These are phyloP conservation scores for Rossbeevera mucosa DNA, from an alignment of 768 basidiomycete species.

Conservation along the genomic window DNA sequence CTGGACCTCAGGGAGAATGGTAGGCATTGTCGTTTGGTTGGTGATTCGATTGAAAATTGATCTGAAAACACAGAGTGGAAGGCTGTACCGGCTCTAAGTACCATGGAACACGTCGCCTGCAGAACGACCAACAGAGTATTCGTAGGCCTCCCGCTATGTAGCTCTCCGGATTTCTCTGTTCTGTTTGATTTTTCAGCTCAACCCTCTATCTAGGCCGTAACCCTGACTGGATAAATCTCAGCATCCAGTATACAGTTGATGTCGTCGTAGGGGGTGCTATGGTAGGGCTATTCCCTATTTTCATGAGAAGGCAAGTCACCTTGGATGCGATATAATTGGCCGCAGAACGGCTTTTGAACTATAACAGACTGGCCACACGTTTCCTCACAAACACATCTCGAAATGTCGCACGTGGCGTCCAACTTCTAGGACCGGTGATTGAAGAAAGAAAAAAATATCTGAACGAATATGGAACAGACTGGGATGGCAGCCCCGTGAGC, in stretches of 20 bases:
- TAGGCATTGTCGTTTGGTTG: background rate
- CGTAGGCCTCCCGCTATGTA: slow-evolving; percentile 36
- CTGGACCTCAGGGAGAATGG: slow-evolving; percentile 24
- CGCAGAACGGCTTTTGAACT: background rate
- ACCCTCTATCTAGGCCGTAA: background rate
- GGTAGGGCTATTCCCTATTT: slow-evolving; percentile 23
- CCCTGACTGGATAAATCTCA: slow-evolving; percentile 16
- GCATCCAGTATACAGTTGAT: slow-evolving; percentile 28
- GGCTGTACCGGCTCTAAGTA: background rate
- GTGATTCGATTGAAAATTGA: background rate
- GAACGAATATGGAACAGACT: background rate
- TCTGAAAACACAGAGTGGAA: background rate
- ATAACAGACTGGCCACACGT: background rate
- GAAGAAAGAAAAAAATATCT: background rate
- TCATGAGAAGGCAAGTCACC: background rate
- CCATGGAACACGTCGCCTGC: background rate
- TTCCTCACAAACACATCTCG: background rate
- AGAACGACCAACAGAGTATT: background rate
- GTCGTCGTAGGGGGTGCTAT: slow-evolving; percentile 14
- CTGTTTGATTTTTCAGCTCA: background rate
- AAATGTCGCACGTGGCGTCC: background rate
- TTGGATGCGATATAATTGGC: background rate
- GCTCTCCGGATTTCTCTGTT: background rate
- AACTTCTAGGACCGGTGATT: slow-evolving; percentile 1
- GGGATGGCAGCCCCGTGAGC: background rate